Percentiles rank a stretch among this genome's conserved stretches.
phyloP scores from a whole-genome alignment of 2,329 filamentous ascomycete genomes.

The Aspergillus bombycis region DNA sequence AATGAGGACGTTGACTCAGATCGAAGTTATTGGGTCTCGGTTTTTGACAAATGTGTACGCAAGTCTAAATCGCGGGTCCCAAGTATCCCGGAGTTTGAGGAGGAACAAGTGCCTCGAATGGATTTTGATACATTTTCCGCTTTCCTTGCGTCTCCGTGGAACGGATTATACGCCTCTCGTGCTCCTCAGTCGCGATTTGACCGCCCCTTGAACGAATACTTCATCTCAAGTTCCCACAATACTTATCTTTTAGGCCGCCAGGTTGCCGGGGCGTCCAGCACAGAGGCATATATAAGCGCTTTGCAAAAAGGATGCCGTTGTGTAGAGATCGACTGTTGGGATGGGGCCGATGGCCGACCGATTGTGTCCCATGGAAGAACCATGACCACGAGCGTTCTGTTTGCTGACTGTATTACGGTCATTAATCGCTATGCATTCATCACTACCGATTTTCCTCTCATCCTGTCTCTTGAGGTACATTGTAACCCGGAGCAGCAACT shows the following conservation, averaged over 20 bases:
- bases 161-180: constrained; percentile 66
- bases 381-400: constrained; percentile 84
- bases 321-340: constrained; percentile 98
- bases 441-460: constrained; percentile 83
- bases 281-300: constrained; percentile 91
- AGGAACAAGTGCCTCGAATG: constrained; percentile 63
- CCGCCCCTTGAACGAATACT: constrained; percentile 92
- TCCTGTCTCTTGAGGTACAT: constrained; percentile 94
- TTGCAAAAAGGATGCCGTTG: constrained; percentile 89
- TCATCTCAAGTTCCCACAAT: constrained; percentile 98
- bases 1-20: constrained; percentile 73
- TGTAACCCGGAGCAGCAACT: constrained; percentile 82
- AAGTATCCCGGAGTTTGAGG: constrained; percentile 46
- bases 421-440: constrained; percentile 95
- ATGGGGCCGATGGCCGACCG: constrained; percentile 83
- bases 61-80: constrained; percentile 56
- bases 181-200: constrained; percentile 69
- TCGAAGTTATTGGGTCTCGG: constrained; percentile 66
- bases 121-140: constrained; percentile 76
- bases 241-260: constrained; percentile 93
- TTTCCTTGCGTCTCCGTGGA: constrained; percentile 75
- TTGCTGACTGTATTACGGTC: constrained; percentile 87
- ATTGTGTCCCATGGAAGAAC: constrained; percentile 90
- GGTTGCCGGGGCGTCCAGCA: constrained; percentile 84
- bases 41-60: constrained; percentile 72